A percentile compares a stretch with the other conserved stretches of the same genome.
These are phyloP conservation scores for Xylaria sp. DNA, from an alignment of 2,329 filamentous ascomycete species.

Conservation along the genomic window DNA sequence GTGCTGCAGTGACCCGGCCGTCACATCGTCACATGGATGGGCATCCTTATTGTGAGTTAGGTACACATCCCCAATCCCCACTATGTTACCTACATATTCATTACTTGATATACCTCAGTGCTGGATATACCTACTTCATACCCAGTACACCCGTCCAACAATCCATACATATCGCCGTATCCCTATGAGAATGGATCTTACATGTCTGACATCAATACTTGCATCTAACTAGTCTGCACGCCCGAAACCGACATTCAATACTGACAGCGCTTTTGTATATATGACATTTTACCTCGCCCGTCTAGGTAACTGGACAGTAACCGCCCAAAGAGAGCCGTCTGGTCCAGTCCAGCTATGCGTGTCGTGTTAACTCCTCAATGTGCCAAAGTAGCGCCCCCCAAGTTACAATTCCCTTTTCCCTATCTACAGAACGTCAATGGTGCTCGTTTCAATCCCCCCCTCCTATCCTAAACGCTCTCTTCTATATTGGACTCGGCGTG, in stretches of 20 bases:
- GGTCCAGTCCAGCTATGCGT: not conserved
- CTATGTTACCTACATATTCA: too few relatives aligned
- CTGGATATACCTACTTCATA: too few relatives aligned
- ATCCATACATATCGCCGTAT: too few relatives aligned
- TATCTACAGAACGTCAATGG: constrained; percentile 3
- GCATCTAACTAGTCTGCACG: not conserved
- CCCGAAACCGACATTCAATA: not conserved
- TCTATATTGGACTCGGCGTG: constrained; percentile 35
- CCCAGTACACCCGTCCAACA: too few relatives aligned
- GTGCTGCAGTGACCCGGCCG: not conserved
- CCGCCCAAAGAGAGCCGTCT: not conserved
- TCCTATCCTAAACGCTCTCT: constrained; percentile 16
- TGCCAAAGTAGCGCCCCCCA: constrained; percentile 5
- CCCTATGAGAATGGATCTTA: too few relatives aligned
- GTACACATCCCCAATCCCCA: not conserved
- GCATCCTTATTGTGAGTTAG: too few relatives aligned
- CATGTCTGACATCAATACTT: too few relatives aligned
- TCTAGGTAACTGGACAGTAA: not conserved
- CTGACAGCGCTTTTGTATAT: not conserved
- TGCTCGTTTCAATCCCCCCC: not conserved
- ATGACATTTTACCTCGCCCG: not conserved
- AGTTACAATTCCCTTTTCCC: constrained; percentile 11
- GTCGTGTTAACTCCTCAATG: not conserved
- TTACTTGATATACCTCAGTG: too few relatives aligned
- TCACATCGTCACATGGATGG: not conserved